Conservation (phyloP, 106 monocot genomes). For the Narthecium ossifragum region DNA sequence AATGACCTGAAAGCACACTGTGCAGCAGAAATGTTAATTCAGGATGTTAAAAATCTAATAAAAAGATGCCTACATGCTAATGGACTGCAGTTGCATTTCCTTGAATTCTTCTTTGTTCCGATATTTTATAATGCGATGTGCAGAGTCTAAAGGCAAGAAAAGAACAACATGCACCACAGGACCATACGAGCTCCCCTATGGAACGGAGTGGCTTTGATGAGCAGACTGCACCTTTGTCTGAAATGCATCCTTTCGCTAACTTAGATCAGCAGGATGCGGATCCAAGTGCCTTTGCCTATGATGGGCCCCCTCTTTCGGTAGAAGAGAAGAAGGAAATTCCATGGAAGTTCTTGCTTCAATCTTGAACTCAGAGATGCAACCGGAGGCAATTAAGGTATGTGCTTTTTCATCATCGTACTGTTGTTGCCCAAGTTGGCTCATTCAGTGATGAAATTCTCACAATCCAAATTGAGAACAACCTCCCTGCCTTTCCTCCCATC, state of each 20-base stretch:
- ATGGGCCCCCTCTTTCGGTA: slow-evolving; percentile 24
- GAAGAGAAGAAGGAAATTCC: slow-evolving; percentile 74
- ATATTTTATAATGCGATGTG: not conserved
- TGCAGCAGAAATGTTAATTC: not conserved
- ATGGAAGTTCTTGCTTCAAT: slow-evolving; percentile 50
- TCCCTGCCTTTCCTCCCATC: not conserved
- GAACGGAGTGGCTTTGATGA: slow-evolving; percentile 12
- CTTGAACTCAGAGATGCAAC: slow-evolving; percentile 26
- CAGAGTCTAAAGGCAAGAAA: slow-evolving; percentile 49
- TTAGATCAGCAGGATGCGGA: slow-evolving; percentile 10
- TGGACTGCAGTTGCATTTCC: too few relatives aligned
- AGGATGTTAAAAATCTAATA: too few relatives aligned
- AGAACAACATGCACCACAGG: slow-evolving; percentile 3
- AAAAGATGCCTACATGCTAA: too few relatives aligned
- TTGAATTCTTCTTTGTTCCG: not conserved
- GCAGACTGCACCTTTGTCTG: slow-evolving; percentile 18
- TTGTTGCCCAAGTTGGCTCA: too few relatives aligned
- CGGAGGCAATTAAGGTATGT: slow-evolving; percentile 33
- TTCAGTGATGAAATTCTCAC: too few relatives aligned
- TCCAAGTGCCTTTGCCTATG: slow-evolving; percentile 8
- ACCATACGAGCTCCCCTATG: slow-evolving; percentile 20
- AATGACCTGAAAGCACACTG: not conserved
- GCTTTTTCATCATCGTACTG: too few relatives aligned
- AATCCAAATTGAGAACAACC: too few relatives aligned
- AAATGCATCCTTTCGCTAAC: slow-evolving; percentile 26